Evolutionary conservation across 768 basidiomycete species (phyloP).

Genomic region (Russula sp.): DNA sequence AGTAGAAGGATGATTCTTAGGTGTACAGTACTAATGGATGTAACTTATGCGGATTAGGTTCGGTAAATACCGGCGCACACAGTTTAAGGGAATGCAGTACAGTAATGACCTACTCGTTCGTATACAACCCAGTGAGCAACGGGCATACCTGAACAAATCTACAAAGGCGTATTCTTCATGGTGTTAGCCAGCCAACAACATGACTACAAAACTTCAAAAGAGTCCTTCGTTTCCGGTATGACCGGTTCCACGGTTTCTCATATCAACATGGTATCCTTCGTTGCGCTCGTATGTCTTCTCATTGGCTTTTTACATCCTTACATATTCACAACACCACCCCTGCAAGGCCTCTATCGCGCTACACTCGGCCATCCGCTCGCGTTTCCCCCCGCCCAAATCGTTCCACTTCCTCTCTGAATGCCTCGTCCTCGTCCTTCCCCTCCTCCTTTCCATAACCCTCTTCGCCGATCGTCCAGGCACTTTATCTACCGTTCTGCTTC

Average conservation of each 20-base stretch:
- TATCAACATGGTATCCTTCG: constrained; percentile 62
- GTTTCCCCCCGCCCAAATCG: constrained; percentile 36
- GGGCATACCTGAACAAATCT: not conserved
- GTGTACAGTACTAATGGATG: too few species aligned
- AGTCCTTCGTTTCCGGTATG: constrained; percentile 72
- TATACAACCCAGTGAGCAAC: not conserved
- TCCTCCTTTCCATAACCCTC: constrained; percentile 77
- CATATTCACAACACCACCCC: not conserved
- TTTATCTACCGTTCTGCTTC: constrained; percentile 45
- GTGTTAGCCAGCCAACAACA: not conserved
- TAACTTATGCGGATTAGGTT: too few species aligned
- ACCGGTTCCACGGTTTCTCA: constrained; percentile 63
- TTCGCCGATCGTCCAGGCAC: constrained; percentile 53
- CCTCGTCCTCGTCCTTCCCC: constrained; percentile 61
- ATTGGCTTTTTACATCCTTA: not conserved
- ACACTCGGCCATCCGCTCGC: constrained; percentile 53
- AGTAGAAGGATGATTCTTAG: not conserved
- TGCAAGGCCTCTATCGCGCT: constrained; percentile 64
- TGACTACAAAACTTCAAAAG: constrained; percentile 71
- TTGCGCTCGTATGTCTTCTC: constrained; percentile 49
- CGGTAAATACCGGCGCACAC: too few species aligned
- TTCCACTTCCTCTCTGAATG: constrained; percentile 54
- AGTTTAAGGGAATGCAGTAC: too few species aligned
- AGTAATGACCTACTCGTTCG: too few species aligned
- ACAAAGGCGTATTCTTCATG: not conserved